A percentile compares a stretch with the other conserved stretches of the same genome.
These are phyloP conservation scores for Plectosphaerella cucumerina DNA, from an alignment of 2,329 filamentous ascomycete species.

Conservation along the genomic window DNA sequence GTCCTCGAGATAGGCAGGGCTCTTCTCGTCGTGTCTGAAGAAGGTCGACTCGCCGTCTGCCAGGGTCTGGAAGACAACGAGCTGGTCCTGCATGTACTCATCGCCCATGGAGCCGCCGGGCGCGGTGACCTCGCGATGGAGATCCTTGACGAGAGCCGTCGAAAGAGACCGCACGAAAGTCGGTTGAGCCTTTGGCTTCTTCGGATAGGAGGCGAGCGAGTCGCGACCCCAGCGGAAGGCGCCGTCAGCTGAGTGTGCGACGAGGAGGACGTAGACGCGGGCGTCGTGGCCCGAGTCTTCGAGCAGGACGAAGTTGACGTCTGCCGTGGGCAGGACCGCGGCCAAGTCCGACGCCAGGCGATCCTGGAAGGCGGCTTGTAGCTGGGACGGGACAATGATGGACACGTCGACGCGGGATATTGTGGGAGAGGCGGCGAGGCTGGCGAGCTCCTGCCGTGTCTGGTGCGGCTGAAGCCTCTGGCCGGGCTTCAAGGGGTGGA, in stretches of 20 bases:
- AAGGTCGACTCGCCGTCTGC: constrained; percentile 48
- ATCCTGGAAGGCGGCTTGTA: constrained; percentile 36
- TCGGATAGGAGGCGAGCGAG: constrained; percentile 33
- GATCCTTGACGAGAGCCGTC: constrained; percentile 35
- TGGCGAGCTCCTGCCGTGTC: constrained; percentile 22
- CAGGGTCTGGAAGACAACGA: constrained; percentile 57
- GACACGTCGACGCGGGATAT: constrained; percentile 46
- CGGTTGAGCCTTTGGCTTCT: constrained; percentile 25
- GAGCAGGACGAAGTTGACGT: constrained; percentile 37
- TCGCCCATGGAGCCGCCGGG: constrained; percentile 46
- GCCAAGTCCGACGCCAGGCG: constrained; percentile 35
- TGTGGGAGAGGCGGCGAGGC: constrained; percentile 19
- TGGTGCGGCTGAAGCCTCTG: constrained; percentile 29
- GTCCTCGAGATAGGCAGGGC: constrained; percentile 13
- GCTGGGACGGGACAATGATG: constrained; percentile 42
- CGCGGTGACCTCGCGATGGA: constrained; percentile 29
- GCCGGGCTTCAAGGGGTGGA: constrained; percentile 27
- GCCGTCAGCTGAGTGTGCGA: constrained; percentile 42
- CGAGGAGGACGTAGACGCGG: constrained; percentile 53
- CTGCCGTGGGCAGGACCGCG: constrained; percentile 35
- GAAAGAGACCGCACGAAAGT: constrained; percentile 19
- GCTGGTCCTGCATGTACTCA: constrained; percentile 56
- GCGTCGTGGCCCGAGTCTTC: constrained; percentile 49
- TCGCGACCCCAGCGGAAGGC: constrained; percentile 48
- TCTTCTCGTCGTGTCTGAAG: constrained; percentile 20